Percentiles rank a stretch among this genome's conserved stretches.
Evolutionary conservation across 2,329 filamentous ascomycete genomes (phyloP).

Genomic region (Neonectria hederae): DNA sequence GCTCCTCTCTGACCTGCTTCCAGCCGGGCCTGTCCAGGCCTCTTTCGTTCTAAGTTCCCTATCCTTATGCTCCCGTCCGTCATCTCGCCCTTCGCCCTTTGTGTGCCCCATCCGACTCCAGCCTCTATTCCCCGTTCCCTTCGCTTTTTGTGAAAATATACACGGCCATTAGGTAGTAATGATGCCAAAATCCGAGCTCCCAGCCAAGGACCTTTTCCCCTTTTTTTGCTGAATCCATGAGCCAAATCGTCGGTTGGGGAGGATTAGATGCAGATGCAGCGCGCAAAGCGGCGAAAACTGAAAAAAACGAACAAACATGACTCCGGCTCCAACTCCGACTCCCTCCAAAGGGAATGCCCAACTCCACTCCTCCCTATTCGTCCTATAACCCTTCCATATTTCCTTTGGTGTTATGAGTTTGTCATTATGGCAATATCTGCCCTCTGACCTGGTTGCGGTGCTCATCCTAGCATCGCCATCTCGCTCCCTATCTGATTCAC

Average conservation of each 20-base stretch:
- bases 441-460: neutral
- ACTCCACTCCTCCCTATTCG: constrained; percentile 37
- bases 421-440: constrained; percentile 7
- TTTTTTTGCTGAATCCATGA: constrained; percentile 41
- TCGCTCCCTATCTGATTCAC: neutral
- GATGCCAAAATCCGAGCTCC: constrained; percentile 44
- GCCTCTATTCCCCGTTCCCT: constrained; percentile 35
- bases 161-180: constrained; percentile 44
- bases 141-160: constrained; percentile 44
- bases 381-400: constrained; percentile 14
- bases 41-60: constrained; percentile 22
- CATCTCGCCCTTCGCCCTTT: constrained; percentile 32
- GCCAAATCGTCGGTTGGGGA: constrained; percentile 40
- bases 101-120: constrained; percentile 33
- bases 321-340: constrained; percentile 46
- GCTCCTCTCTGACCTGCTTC: constrained; percentile 28
- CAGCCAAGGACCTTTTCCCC: constrained; percentile 40
- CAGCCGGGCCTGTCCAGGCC: constrained; percentile 16
- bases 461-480: neutral
- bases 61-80: constrained; percentile 24
- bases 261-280: constrained; percentile 46
- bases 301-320: constrained; percentile 46
- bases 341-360: constrained; percentile 43
- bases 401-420: constrained; percentile 13
- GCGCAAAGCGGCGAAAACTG: constrained; percentile 44